These are phyloP conservation scores for Eucalyptus fibrosa DNA, from an alignment of 345 rosid genomes.

Conservation along the genomic window DNA sequence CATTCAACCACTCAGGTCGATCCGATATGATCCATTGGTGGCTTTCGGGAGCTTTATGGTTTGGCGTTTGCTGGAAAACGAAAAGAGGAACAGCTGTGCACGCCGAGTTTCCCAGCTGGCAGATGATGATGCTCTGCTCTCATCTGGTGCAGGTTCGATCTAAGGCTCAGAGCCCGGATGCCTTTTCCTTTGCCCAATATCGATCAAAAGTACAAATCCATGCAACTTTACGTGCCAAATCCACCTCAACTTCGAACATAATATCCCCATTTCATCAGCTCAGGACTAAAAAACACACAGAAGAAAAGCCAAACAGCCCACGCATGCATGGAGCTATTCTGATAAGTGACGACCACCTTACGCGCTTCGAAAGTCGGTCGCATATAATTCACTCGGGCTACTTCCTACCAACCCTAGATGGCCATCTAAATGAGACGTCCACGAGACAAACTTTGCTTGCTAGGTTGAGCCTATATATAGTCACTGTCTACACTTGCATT, in stretches of 20 bases:
- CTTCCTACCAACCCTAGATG: neutral
- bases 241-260: neutral
- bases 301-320: neutral
- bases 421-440: neutral
- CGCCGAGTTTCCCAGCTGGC: neutral
- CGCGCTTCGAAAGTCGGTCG: neutral
- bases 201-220: neutral
- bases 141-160: neutral
- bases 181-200: neutral
- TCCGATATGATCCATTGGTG: neutral
- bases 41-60: neutral
- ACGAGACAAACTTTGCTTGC: neutral
- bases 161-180: neutral
- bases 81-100: neutral
- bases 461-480: neutral
- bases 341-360: neutral
- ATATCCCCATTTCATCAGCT: neutral
- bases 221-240: neutral
- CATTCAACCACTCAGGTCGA: neutral
- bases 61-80: neutral
- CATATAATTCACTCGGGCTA: neutral
- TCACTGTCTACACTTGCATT: neutral
- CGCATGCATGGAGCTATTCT: neutral
- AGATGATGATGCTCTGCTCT: neutral
- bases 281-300: neutral